Percentiles rank a stretch among this genome's conserved stretches.
Conservation (phyloP, 75 land plant genomes). For the Selaginella tamariscina region DNA sequence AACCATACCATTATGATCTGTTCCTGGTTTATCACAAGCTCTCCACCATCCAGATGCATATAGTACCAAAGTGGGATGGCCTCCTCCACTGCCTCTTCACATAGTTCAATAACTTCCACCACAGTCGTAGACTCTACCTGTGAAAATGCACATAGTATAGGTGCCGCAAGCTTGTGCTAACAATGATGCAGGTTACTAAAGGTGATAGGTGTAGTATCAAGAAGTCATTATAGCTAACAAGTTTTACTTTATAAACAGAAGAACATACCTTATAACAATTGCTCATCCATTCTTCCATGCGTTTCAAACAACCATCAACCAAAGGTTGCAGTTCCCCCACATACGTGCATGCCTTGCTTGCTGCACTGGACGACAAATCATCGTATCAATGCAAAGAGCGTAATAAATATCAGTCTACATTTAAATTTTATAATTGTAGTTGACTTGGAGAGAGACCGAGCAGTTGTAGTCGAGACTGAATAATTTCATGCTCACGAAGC, state of each 20-base stretch:
- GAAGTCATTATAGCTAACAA: neutral
- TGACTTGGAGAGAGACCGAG: too few relatives aligned
- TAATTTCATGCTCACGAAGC: slow-evolving; percentile 4
- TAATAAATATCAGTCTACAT: too few relatives aligned
- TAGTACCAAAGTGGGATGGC: slow-evolving; percentile 27
- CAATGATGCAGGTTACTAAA: neutral
- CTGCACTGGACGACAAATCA: slow-evolving; percentile 10
- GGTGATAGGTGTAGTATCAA: neutral
- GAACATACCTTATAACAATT: slow-evolving; percentile 6
- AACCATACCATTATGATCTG: slow-evolving; percentile 18
- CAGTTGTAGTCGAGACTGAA: neutral
- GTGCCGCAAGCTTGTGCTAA: neutral
- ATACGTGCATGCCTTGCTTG: slow-evolving; percentile 21
- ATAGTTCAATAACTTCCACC: slow-evolving; percentile 16
- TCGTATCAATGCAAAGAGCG: neutral
- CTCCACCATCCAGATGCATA: slow-evolving; percentile 16
- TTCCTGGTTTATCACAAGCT: slow-evolving; percentile 17
- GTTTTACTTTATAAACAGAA: neutral
- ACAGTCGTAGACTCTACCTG: slow-evolving; percentile 18
- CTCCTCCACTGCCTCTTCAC: slow-evolving; percentile 21
- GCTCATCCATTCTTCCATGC: slow-evolving; percentile 16
- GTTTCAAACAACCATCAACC: slow-evolving; percentile 20
- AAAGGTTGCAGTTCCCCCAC: slow-evolving; percentile 16
- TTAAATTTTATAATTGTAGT: too few relatives aligned
- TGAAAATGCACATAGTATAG: neutral